A percentile compares a stretch with the other conserved stretches of the same genome.
Conservation (phyloP, 1,284 basidiomycete species). For the Heterobasidion parviporum region DNA sequence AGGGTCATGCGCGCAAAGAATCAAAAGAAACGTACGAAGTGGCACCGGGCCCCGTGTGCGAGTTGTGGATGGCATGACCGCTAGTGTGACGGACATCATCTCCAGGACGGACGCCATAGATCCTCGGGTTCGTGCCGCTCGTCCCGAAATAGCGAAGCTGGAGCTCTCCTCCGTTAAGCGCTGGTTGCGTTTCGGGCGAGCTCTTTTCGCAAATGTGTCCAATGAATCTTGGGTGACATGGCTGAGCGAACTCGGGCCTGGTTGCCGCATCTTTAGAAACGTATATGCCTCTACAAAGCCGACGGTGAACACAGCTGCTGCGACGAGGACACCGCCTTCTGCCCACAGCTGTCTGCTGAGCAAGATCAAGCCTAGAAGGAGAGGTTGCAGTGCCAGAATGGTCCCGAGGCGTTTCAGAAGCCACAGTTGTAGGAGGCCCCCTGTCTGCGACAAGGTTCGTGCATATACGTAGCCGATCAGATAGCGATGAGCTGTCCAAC, state of each 20-base stretch:
- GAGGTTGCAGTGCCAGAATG: slow-evolving; percentile 60
- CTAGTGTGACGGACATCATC: slow-evolving; percentile 72
- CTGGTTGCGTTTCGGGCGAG: slow-evolving; percentile 23
- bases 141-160: slow-evolving; percentile 42
- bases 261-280: slow-evolving; percentile 36
- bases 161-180: slow-evolving; percentile 38
- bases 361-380: slow-evolving; percentile 65
- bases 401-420: slow-evolving; percentile 61
- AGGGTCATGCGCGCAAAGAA: not conserved
- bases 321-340: slow-evolving; percentile 57
- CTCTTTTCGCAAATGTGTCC: slow-evolving; percentile 39
- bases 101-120: slow-evolving; percentile 71
- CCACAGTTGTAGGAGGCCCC: slow-evolving; percentile 69
- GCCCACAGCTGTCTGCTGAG: slow-evolving; percentile 61
- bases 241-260: slow-evolving; percentile 39
- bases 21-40: slow-evolving; percentile 40
- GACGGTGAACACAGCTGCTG: slow-evolving; percentile 42
- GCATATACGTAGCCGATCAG: slow-evolving; percentile 70
- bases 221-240: slow-evolving; percentile 53
- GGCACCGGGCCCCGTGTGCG: slow-evolving; percentile 53
- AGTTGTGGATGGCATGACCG: slow-evolving; percentile 57
- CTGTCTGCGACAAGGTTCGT: slow-evolving; percentile 60
- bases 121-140: slow-evolving; percentile 39
- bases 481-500: slow-evolving; percentile 55
- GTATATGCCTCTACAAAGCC: slow-evolving; percentile 53